Percentiles rank a stretch among this genome's conserved stretches.
Evolutionary conservation across 2,329 filamentous ascomycete genomes (phyloP).

Genomic region (Elsinoe fawcettii): DNA sequence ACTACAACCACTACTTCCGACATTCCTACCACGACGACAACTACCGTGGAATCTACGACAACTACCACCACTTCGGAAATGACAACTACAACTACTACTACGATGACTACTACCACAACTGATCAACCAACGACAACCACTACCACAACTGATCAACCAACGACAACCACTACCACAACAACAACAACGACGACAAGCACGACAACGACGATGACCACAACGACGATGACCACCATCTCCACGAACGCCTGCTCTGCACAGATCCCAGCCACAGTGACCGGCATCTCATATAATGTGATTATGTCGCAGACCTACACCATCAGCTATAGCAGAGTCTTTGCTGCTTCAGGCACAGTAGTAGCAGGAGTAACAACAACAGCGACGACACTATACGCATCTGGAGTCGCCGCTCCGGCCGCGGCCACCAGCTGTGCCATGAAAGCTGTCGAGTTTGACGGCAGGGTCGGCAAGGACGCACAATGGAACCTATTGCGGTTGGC

Average conservation of each 20-base stretch:
- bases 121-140: slow-evolving; percentile 9
- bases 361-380: neutral
- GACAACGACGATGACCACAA: neutral
- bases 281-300: neutral
- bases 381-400: neutral
- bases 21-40: neutral
- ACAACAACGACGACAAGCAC: neutral
- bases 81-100: slow-evolving; percentile 3
- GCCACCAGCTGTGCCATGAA: neutral
- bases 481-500: neutral
- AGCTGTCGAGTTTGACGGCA: neutral
- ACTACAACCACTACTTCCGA: neutral
- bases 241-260: neutral
- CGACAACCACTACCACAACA: neutral
- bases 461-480: neutral
- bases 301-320: neutral
- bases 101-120: neutral
- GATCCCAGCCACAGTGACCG: neutral
- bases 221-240: neutral
- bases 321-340: neutral
- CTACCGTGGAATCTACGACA: neutral
- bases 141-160: neutral
- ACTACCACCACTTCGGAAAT: neutral
- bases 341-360: neutral
- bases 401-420: neutral